phyloP scores from a whole-genome alignment of 257 asterid species.

The Gynochthodes officinalis region DNA sequence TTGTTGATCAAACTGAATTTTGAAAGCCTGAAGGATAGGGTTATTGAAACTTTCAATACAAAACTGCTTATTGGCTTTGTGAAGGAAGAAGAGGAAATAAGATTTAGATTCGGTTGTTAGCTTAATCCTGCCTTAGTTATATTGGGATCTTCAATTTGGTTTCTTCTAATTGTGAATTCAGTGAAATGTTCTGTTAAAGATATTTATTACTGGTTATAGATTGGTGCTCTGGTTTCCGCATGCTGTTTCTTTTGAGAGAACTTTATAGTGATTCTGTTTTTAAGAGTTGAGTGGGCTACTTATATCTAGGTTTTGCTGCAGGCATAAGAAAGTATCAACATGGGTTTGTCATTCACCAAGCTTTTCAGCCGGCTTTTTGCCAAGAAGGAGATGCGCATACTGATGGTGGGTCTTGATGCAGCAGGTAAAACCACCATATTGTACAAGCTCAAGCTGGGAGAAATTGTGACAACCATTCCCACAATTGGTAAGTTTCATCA shows the following conservation, averaged over 20 bases:
- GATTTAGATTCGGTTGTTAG: neutral
- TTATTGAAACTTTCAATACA: neutral
- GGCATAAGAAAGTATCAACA: conserved; percentile 31
- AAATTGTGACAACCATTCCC: conserved; percentile 72
- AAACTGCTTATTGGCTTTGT: neutral
- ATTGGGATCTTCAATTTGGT: neutral
- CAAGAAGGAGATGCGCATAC: conserved; percentile 78
- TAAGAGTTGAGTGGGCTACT: neutral
- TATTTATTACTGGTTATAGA: neutral
- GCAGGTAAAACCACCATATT: conserved; percentile 86
- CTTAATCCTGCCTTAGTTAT: neutral
- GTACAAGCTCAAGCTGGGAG: conserved; percentile 85
- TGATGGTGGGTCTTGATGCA: conserved; percentile 86
- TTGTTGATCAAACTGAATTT: neutral
- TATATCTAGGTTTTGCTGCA: conserved; percentile 18
- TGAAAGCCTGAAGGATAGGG: neutral
- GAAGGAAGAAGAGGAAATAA: neutral
- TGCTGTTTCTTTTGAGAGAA: neutral
- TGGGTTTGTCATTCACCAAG: conserved; percentile 83
- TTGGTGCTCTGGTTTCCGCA: neutral
- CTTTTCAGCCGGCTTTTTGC: conserved; percentile 76
- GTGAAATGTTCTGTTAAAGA: neutral
- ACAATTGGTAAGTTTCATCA: conserved; percentile 58
- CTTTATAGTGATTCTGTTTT: neutral
- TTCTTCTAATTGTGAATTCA: neutral